These are phyloP conservation scores for Neonectria faginata DNA, from an alignment of 2,329 filamentous ascomycete species.

Conservation along the genomic window DNA sequence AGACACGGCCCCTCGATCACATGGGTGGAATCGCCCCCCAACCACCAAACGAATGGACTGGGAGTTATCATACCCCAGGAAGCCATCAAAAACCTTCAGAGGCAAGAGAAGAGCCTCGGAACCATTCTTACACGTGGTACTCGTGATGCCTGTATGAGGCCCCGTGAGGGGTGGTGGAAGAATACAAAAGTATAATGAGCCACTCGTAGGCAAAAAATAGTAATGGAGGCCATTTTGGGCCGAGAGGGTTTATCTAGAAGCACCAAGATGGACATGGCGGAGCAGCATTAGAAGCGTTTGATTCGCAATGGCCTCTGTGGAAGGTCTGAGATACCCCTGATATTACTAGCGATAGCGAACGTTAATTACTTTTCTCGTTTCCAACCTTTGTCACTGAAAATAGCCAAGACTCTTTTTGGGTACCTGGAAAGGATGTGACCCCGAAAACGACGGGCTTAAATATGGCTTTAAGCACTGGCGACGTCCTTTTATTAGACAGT, in stretches of 20 bases:
- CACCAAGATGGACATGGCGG: slow-evolving; percentile 1
- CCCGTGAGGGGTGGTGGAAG: neutral
- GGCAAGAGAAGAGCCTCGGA: slow-evolving; percentile 1
- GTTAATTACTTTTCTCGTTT: slow-evolving; percentile 1
- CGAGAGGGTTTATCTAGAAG: slow-evolving; percentile 4
- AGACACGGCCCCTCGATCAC: neutral
- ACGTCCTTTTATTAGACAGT: neutral
- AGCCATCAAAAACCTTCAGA: neutral
- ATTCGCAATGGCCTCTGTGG: slow-evolving; percentile 13
- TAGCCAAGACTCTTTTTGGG: neutral
- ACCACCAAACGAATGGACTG: slow-evolving; percentile 8
- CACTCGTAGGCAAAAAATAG: neutral
- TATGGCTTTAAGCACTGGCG: neutral
- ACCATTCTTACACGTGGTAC: slow-evolving; percentile 2
- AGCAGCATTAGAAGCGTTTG: slow-evolving; percentile 15
- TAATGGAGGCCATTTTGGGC: neutral
- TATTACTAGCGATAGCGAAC: slow-evolving; percentile 20
- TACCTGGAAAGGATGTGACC: neutral
- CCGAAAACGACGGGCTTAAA: neutral
- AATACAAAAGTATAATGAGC: neutral
- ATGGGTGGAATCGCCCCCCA: neutral
- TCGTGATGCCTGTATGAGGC: neutral
- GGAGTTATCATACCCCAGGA: neutral
- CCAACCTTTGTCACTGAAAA: neutral
- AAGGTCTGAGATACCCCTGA: slow-evolving; percentile 31